Evolutionary conservation across 495 filamentous ascomycete genomes (phyloP).

Genomic region (Aspergillus ostianus): DNA sequence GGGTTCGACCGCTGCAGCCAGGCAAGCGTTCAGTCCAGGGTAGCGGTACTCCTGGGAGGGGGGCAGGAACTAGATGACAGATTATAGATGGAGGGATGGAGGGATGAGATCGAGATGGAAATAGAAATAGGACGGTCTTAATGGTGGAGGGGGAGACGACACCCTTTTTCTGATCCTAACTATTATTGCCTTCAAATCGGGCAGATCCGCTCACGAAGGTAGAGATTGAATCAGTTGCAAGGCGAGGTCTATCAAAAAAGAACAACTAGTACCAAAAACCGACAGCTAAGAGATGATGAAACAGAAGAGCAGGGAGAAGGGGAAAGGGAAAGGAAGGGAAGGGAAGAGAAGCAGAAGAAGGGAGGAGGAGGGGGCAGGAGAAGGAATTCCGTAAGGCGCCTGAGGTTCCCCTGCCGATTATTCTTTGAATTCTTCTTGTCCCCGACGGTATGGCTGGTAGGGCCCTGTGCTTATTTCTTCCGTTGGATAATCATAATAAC

Average conservation of each 20-base stretch:
- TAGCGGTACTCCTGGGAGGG: no score
- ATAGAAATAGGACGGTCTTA: no score
- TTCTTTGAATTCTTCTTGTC: background rate
- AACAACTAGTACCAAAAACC: constrained; percentile 1
- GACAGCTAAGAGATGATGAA: constrained; percentile 2
- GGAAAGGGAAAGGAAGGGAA: constrained; percentile 11
- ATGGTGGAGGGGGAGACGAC: background rate
- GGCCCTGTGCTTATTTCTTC: no score
- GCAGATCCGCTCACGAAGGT: background rate
- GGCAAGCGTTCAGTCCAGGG: constrained; percentile 27
- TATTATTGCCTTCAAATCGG: background rate
- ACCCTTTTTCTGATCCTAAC: no score
- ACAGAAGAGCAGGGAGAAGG: constrained; percentile 8
- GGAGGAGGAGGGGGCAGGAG: background rate
- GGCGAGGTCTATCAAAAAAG: background rate
- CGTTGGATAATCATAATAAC: no score
- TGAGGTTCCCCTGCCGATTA: constrained; percentile 4
- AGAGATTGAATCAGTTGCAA: background rate
- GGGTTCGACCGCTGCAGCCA: constrained; percentile 52
- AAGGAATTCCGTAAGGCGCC: constrained; percentile 1
- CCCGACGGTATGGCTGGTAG: no score
- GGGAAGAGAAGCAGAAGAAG: background rate
- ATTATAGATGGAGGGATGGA: background rate
- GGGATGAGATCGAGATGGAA: background rate
- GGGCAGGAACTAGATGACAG: no score